Conservation (phyloP, 139 green algal species). For the Dunaliella primolecta region DNA sequence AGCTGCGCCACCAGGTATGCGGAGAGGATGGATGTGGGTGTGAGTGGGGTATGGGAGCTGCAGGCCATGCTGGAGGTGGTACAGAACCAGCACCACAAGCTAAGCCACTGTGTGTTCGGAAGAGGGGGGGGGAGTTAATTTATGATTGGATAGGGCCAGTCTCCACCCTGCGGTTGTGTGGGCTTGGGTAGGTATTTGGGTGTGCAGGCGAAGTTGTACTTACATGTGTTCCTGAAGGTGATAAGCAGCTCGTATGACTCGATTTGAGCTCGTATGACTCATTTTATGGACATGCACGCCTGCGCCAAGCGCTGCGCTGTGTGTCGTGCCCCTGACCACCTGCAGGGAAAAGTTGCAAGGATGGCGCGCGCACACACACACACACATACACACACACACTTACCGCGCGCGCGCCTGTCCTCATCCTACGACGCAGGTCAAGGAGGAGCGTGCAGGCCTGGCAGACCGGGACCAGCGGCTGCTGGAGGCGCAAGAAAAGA, state of each 20-base stretch:
- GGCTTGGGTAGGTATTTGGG: conserved; percentile 35
- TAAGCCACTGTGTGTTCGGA: conserved; percentile 54
- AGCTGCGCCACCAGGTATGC: conserved; percentile 65
- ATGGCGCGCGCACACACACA: no score
- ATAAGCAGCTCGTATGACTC: no score
- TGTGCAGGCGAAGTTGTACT: conserved; percentile 64
- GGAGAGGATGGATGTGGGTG: background rate
- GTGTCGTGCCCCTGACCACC: no score
- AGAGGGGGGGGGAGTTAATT: background rate
- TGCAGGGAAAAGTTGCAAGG: no score
- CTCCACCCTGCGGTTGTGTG: no score
- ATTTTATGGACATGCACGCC: no score
- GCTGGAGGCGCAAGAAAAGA: conserved; percentile 28
- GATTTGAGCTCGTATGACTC: no score
- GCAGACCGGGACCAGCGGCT: conserved; percentile 19
- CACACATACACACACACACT: no score
- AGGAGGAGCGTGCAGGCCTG: conserved; percentile 14
- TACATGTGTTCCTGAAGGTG: background rate
- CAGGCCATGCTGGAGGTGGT: conserved; percentile 71
- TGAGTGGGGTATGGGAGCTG: conserved; percentile 46
- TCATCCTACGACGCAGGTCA: no score
- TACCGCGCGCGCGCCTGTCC: no score
- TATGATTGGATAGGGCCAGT: no score
- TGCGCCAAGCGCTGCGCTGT: no score
- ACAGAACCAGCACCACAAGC: conserved; percentile 80